Percentiles rank a stretch among this genome's conserved stretches.
phyloP scores from a whole-genome alignment of 768 basidiomycete species.

The Mycena pura region DNA sequence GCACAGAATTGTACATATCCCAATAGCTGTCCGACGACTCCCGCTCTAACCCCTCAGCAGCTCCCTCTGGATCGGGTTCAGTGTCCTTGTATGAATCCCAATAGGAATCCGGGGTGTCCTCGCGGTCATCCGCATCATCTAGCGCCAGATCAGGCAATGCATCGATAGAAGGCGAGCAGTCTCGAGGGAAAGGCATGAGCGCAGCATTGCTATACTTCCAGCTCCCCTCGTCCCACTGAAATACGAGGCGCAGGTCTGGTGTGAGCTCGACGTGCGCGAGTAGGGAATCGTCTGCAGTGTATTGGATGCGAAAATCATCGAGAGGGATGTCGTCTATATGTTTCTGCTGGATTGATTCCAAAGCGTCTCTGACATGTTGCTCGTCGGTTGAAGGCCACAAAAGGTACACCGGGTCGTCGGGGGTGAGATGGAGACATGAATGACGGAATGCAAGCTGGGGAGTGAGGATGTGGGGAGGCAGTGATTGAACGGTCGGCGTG shows the following conservation, averaged over 20 bases:
- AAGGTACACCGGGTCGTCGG: slow-evolving; percentile 63
- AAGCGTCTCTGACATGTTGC: slow-evolving; percentile 47
- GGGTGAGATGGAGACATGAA: slow-evolving; percentile 62
- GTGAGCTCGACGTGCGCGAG: slow-evolving; percentile 65
- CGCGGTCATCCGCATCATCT: slow-evolving; percentile 32
- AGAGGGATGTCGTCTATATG: slow-evolving; percentile 21
- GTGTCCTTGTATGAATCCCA: slow-evolving; percentile 69
- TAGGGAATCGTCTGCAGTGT: slow-evolving; percentile 51
- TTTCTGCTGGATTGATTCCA: slow-evolving; percentile 44
- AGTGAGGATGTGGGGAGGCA: slow-evolving; percentile 70
- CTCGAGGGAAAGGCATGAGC: slow-evolving; percentile 73
- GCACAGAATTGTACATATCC: slow-evolving; percentile 49
- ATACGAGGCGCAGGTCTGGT: slow-evolving; percentile 61
- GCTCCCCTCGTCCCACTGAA: slow-evolving; percentile 63
- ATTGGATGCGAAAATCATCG: slow-evolving; percentile 28
- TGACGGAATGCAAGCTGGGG: slow-evolving; percentile 66
- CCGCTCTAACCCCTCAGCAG: slow-evolving; percentile 20
- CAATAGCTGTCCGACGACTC: slow-evolving; percentile 48
- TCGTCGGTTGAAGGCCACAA: slow-evolving; percentile 63
- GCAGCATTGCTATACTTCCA: slow-evolving; percentile 79
- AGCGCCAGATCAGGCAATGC: slow-evolving; percentile 41
- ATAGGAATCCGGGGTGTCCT: slow-evolving; percentile 63
- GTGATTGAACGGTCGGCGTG: slow-evolving; percentile 53
- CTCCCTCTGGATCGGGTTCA: slow-evolving; percentile 38
- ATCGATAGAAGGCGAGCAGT: slow-evolving; percentile 41